Evolutionary conservation across 2,329 filamentous ascomycete genomes (phyloP).

Genomic region (Coniosporium tulheliwenetii): DNA sequence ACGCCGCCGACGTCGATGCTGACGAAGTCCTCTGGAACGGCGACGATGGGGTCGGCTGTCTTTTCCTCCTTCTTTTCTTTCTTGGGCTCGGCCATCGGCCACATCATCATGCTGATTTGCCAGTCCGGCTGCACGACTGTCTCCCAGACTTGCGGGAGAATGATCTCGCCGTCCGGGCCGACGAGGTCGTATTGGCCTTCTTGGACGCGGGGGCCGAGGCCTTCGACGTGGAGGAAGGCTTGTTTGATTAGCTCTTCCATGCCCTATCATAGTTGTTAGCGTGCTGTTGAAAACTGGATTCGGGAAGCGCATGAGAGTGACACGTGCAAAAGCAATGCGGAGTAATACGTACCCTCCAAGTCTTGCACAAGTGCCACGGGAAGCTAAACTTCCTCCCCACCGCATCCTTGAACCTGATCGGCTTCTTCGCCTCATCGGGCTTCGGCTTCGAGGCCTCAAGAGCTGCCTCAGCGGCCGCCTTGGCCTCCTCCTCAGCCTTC

Average conservation of each 20-base stretch:
- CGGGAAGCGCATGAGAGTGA: neutral
- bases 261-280: slow-evolving; percentile 15
- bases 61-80: neutral
- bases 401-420: slow-evolving; percentile 82
- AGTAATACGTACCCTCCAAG: slow-evolving; percentile 52
- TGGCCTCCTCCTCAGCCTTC: slow-evolving; percentile 31
- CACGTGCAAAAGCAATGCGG: no score
- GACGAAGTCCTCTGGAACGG: neutral
- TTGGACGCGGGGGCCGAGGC: slow-evolving; percentile 28
- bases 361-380: slow-evolving; percentile 71
- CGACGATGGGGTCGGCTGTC: neutral
- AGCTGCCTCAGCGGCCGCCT: slow-evolving; percentile 23
- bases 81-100: slow-evolving; percentile 24
- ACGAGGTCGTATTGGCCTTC: slow-evolving; percentile 31
- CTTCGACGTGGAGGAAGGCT: slow-evolving; percentile 31
- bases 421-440: slow-evolving; percentile 47
- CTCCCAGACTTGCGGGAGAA: slow-evolving; percentile 33
- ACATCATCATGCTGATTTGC: slow-evolving; percentile 33
- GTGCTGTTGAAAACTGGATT: neutral
- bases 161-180: slow-evolving; percentile 32
- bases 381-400: slow-evolving; percentile 87
- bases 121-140: slow-evolving; percentile 31
- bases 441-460: slow-evolving; percentile 17
- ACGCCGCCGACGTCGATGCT: neutral
- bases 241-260: slow-evolving; percentile 34